Base-by-base conservation (phyloP, 495 filamentous ascomycete species). In the Melanomma pulvis-pyrius region DNA sequence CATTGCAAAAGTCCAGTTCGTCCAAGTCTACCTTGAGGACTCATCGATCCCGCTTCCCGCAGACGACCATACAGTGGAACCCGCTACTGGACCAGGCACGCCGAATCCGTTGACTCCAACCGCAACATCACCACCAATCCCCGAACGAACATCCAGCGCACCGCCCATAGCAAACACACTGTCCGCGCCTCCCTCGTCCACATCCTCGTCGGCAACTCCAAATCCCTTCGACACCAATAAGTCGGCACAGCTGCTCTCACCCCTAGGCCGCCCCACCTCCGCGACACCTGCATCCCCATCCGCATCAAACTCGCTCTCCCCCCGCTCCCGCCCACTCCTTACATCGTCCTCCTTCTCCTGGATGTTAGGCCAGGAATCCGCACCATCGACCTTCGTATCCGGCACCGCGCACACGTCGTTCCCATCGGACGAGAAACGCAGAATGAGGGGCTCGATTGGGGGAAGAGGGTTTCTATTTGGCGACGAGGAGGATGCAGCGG, bases 321-420 rank as follows among this genome's bases (percentile, higher is more conserved):
- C 49, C 25, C 63, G 49, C 58, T 26, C 66, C 32, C 81, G 90
- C 13, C 88, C 88, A 17, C 83, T 82, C 17, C 80, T 98, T 17
- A 88, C 92, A 17, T 88, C 97, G 65, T 92, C 92, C 28, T 89
- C 87, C 9, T 97, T 97, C 74, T 89, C 93, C 12, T 98, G 93
- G 93, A 98, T 98, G 92, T 82, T 98, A n/a, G 86, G 82, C 26
- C 79, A 83, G 59, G 81, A 80, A n/a, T 26, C 63, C 13, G 46
- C 65, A 19, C 52, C 52, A 24, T 61, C 61, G 13, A 57, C 59
- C 3, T 71, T 70, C 30, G 56, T 64, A 34, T 44, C 62, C 4
- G 60, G 53, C 9, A 58, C 67, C 2, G 68, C 55, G 17, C 67
- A 65, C 21, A 61, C 56, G 0, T 58, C 65, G 30, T 63, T 69